Base-by-base conservation (phyloP, 768 basidiomycete genomes). In the Hemileccinum impolitum region DNA sequence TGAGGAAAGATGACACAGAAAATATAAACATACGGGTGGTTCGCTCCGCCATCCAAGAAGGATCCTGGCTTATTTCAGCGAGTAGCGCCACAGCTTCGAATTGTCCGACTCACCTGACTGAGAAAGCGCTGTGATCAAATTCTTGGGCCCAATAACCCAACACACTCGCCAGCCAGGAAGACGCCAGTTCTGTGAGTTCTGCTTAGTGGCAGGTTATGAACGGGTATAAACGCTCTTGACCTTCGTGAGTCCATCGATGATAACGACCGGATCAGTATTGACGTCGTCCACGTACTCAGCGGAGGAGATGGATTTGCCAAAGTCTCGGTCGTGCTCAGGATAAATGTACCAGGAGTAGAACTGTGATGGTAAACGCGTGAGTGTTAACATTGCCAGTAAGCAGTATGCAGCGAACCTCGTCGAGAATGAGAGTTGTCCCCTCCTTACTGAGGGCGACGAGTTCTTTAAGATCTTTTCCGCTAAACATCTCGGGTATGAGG, bases 291-390 rank as follows among this genome's bases (percentile, higher is more conserved):
- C 73, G 58, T 85, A 94, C 62, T 78, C 76, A 0, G 94, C 93
- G 0, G 87, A 88, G 9, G 89, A 92, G 25, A 95, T 65, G 9
- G 87, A 85, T 52, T 82, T 81, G 14, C 92, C 93, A 48, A 77
- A 76, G 52, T 92, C 88, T 45, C 76, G 72, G 12, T 82, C 81
- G 49, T 81, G 69, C 39, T 94, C 89, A 11, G 85, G 90, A 64
- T 94, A 95, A 46, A 92, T 85, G 65, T 95, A 94, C 91, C 93
- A 95, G 10, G 89, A 91, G 63, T 96, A 95, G 69, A 94, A 93
- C 85, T 94, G 55, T 14, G 40, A 37, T 15, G 10, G 17, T 15
- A 25, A 17, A 3, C 2, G 14, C 13, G 28, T 19, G 11, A 31
- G 23, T n/a, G 13, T 30, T 30, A 23, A 17, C 12, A 30, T 19